Evolutionary conservation across 345 rosid genomes (phyloP).

Genomic region (Ailanthus altissimus): DNA sequence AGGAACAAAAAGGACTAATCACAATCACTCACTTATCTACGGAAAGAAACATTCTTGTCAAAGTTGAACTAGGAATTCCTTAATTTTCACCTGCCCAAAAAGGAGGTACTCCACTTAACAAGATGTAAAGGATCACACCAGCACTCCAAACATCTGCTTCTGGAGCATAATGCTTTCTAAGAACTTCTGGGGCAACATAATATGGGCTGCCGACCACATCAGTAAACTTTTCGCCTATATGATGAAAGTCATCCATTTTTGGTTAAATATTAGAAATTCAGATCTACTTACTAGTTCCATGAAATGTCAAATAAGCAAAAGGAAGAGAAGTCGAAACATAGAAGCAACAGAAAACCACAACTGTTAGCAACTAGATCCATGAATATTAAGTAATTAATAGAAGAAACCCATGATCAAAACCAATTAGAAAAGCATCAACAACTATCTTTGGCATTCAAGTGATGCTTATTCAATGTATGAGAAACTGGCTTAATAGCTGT

Average conservation of each 20-base stretch:
- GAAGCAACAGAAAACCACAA: constrained; percentile 8
- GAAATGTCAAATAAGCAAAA: constrained; percentile 7
- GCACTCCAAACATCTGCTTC: constrained; percentile 98
- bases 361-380: background rate
- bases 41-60: background rate
- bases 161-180: constrained; percentile 75
- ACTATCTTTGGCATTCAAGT: background rate
- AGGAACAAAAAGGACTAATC: constrained; percentile 2
- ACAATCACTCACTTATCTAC: constrained; percentile 14
- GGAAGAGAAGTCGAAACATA: background rate
- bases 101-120: constrained; percentile 92
- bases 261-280: background rate
- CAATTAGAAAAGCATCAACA: background rate
- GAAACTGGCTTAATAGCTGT: background rate
- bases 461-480: background rate
- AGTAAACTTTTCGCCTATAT: constrained; percentile 64
- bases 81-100: constrained; percentile 81
- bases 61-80: constrained; percentile 6
- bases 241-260: background rate
- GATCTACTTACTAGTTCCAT: background rate
- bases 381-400: background rate
- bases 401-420: background rate
- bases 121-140: constrained; percentile 83
- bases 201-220: constrained; percentile 96
- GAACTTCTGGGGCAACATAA: constrained; percentile 90